These are phyloP conservation scores for Podospora bellae-mahoneyi DNA, from an alignment of 495 filamentous ascomycete species.

Conservation along the genomic window DNA sequence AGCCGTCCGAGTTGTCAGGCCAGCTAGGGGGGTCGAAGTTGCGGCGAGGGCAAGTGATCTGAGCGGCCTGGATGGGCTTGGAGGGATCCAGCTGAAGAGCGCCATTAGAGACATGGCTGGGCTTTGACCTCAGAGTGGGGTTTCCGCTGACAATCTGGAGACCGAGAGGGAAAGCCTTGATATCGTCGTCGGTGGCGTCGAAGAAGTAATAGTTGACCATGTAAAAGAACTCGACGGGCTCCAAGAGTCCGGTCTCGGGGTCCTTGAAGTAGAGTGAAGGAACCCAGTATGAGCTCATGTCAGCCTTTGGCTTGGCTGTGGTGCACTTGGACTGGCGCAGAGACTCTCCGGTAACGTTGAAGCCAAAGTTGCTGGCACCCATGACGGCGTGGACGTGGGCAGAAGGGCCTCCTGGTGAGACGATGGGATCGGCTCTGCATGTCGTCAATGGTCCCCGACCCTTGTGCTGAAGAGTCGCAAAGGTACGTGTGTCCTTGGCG, in stretches of 20 bases:
- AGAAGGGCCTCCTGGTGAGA: constrained; percentile 55
- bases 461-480: constrained; percentile 46
- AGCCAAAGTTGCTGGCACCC: constrained; percentile 67
- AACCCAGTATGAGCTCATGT: constrained; percentile 78
- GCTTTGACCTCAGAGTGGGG: constrained; percentile 45
- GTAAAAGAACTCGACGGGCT: constrained; percentile 57
- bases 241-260: constrained; percentile 60
- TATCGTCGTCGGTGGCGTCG: constrained; percentile 54
- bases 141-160: constrained; percentile 72
- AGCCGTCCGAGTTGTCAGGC: constrained; percentile 44
- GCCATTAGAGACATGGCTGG: constrained; percentile 31
- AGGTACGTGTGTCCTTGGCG: constrained; percentile 36
- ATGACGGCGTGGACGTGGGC: constrained; percentile 65
- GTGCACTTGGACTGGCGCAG: constrained; percentile 62
- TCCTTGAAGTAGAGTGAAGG: constrained; percentile 63
- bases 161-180: constrained; percentile 63
- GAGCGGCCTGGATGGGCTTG: constrained; percentile 41
- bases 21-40: constrained; percentile 52
- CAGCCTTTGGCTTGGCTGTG: constrained; percentile 60
- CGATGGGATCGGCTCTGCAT: constrained; percentile 63
- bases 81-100: constrained; percentile 39
- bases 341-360: constrained; percentile 56
- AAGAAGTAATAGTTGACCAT: constrained; percentile 71
- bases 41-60: constrained; percentile 46
- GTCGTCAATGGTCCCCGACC: constrained; percentile 48